phyloP scores from a whole-genome alignment of 805 yeast species.

The Wickerhamiella parazyma region DNA sequence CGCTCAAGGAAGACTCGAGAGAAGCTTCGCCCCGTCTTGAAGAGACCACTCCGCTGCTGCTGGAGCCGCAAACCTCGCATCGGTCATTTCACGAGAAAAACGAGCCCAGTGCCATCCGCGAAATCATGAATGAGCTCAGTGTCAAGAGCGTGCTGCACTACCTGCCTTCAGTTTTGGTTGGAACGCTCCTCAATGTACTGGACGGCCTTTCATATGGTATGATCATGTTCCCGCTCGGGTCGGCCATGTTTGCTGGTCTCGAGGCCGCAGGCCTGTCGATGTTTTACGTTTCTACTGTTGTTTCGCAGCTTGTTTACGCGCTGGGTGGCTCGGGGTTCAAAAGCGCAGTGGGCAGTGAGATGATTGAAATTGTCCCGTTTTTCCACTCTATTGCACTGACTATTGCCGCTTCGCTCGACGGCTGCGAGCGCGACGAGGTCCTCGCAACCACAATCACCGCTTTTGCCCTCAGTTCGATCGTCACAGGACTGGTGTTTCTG shows the following conservation, averaged over 20 bases:
- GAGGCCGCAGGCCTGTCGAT: constrained; percentile 87
- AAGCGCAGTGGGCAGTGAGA: constrained; percentile 91
- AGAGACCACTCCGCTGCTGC: constrained; percentile 4
- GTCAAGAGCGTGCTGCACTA: constrained; percentile 20
- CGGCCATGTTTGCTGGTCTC: constrained; percentile 55
- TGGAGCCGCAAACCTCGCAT: not conserved
- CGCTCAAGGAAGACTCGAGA: not conserved
- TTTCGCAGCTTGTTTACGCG: constrained; percentile 78
- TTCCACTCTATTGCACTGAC: constrained; percentile 87
- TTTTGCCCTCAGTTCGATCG: constrained; percentile 66
- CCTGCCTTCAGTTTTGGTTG: constrained; percentile 74
- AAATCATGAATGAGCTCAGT: constrained; percentile 4
- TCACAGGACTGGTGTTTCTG: constrained; percentile 76
- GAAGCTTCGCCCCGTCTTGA: not conserved
- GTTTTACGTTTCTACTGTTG: constrained; percentile 86
- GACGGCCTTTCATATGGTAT: constrained; percentile 95
- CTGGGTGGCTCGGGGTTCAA: constrained; percentile 83
- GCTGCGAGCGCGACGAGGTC: constrained; percentile 33
- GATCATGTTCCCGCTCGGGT: constrained; percentile 91
- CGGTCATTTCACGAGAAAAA: not conserved
- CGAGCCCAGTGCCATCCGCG: constrained; percentile 2
- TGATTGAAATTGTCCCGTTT: constrained; percentile 98
- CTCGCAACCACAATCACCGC: constrained; percentile 79
- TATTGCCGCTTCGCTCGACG: constrained; percentile 45
- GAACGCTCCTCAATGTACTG: constrained; percentile 68